Evolutionary conservation across 345 rosid species (phyloP), one percentile per base, ranked within the genome.

Genomic region (Cardamine resedifolia): DNA sequence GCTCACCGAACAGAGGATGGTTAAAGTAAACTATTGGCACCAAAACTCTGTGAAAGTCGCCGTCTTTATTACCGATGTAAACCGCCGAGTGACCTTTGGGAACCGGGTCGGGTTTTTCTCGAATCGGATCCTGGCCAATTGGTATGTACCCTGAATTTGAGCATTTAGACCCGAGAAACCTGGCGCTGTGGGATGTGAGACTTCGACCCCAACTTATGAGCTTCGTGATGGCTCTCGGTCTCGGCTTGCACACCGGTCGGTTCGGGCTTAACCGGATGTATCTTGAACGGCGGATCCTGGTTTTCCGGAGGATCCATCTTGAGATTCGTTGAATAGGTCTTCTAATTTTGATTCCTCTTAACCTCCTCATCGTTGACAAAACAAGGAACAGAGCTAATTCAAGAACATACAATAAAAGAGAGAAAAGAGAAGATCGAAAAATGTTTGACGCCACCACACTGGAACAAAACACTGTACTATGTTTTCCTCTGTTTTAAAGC

Each of bases 31-130:
- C 83, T 47, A 94, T 91, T 0, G 98, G 98, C 24, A 94, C 93
- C 81, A 91, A 52, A 58, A 94, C 95, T 66, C 97, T 72, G 23
- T 82, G 85, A 76, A 81, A 87, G 57, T 89, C 97, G 4, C 88
- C 90, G 75, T 88, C 97, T 55, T 86, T 84, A 72, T 79, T 79
- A 26, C 97, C 98, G 11, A 94, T 84, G 75, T 94, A 94, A 14
- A 89, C 87, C 39, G 97, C 96, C 76, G 92, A 72, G 72, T 94
- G 81, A 4, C 97, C 97, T 71, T 89, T 94, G 2, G 96, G 98
- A 36, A 91, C 87, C 10, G 73, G 43, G 58, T 30, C 76, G 23
- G 81, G 75, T 20, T 71, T 81, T 15, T 64, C 64, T 15, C 8
- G 38, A 19, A 70, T 26, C 5, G 82, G 81, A 0, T 78, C 82